A percentile compares a stretch with the other conserved stretches of the same genome.
Evolutionary conservation across 169 alveolate genomes (phyloP).

Genomic region (Cryptosporidium felis): DNA sequence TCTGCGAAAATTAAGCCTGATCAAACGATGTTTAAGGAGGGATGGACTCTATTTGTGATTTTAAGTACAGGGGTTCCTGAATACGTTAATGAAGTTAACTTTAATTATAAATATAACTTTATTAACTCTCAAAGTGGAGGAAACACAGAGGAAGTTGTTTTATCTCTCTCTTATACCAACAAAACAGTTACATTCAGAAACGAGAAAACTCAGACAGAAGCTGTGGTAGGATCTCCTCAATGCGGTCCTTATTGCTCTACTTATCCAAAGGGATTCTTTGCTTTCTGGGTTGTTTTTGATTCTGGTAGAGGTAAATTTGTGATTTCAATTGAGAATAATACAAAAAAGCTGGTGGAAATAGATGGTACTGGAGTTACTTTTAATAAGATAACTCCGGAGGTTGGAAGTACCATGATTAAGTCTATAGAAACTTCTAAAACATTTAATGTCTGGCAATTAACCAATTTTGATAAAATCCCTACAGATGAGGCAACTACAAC

Average conservation of each 20-base stretch:
- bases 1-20: slow-evolving; percentile 30
- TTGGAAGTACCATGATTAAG: too few species aligned
- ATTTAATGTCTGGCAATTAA: slow-evolving; percentile 29
- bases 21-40: neutral
- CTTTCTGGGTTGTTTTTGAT: slow-evolving; percentile 8
- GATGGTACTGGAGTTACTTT: neutral
- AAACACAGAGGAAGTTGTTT: neutral
- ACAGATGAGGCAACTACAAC: slow-evolving; percentile 8
- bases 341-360: slow-evolving; percentile 34
- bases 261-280: neutral
- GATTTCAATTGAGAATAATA: slow-evolving; percentile 7
- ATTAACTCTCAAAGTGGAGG: neutral
- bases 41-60: slow-evolving; percentile 57
- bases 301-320: neutral
- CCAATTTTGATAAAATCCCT: neutral
- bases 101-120: neutral
- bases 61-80: slow-evolving; percentile 46
- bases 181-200: slow-evolving; percentile 4
- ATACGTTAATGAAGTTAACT: neutral
- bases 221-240: slow-evolving; percentile 6
- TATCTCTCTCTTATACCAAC: slow-evolving; percentile 1
- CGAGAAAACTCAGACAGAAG: slow-evolving; percentile 1
- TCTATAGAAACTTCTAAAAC: too few species aligned
- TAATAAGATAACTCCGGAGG: neutral
- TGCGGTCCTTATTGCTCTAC: slow-evolving; percentile 18